phyloP scores from a whole-genome alignment of 495 filamentous ascomycete species.

The Hypoxylon rickii region DNA sequence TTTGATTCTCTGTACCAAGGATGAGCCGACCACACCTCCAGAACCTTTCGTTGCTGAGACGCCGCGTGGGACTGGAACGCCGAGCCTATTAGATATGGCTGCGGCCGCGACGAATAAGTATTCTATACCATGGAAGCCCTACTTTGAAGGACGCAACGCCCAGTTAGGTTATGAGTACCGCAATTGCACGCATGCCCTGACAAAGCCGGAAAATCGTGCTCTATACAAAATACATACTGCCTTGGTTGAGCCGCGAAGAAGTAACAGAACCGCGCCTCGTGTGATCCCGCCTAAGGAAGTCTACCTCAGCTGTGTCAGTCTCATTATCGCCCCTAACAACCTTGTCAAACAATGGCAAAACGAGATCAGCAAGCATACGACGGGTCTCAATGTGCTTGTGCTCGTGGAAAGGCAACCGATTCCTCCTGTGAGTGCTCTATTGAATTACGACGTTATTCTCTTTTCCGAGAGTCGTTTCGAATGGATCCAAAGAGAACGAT shows the following conservation, averaged over 20 bases:
- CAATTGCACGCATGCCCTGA: constrained; percentile 60
- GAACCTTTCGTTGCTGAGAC: constrained; percentile 57
- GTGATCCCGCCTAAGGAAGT: constrained; percentile 53
- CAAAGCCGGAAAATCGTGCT: constrained; percentile 30
- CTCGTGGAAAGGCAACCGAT: constrained; percentile 56
- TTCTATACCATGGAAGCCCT: constrained; percentile 69
- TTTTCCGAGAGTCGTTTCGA: constrained; percentile 78
- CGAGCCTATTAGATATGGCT: constrained; percentile 65
- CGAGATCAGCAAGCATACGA: constrained; percentile 72
- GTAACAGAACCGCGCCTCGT: constrained; percentile 39
- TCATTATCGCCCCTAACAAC: constrained; percentile 72
- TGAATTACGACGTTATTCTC: constrained; percentile 76
- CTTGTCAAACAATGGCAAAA: constrained; percentile 70
- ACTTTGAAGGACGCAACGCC: constrained; percentile 52
- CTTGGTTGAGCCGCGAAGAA: constrained; percentile 46
- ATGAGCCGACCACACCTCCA: constrained; percentile 60
- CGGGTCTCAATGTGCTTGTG: constrained; percentile 65
- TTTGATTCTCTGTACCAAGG: constrained; percentile 77
- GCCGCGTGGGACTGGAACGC: constrained; percentile 50
- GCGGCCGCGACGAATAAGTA: constrained; percentile 67
- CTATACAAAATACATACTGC: constrained; percentile 44
- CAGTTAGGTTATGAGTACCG: constrained; percentile 46
- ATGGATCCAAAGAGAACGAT: constrained; percentile 50
- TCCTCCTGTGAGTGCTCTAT: constrained; percentile 62
- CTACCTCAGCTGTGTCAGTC: constrained; percentile 66